phyloP scores from a whole-genome alignment of 2,329 filamentous ascomycete species.

The Cytospora piceicola region DNA sequence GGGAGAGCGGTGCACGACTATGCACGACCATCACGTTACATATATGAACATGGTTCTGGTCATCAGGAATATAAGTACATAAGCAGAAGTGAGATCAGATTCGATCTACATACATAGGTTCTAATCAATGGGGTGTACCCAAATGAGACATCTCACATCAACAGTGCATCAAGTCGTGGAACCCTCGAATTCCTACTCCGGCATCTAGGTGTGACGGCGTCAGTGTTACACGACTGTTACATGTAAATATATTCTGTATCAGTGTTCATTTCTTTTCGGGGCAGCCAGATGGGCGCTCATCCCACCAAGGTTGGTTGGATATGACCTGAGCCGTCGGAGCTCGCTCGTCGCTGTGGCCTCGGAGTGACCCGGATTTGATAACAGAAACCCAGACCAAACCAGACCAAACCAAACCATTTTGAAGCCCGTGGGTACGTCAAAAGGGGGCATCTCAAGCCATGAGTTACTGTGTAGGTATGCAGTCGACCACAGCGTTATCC shows the following conservation, averaged over 20 bases:
- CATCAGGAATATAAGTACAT: background rate
- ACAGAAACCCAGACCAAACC: no score
- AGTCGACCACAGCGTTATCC: background rate
- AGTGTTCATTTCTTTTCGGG: background rate
- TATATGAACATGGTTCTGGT: background rate
- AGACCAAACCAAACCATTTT: no score
- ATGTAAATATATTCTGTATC: background rate
- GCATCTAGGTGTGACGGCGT: background rate
- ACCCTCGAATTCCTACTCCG: background rate
- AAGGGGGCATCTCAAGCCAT: background rate
- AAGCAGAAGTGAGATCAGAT: background rate
- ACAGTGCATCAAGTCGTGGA: background rate
- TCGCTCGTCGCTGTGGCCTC: background rate
- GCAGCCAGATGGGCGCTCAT: background rate
- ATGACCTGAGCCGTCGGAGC: background rate
- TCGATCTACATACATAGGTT: background rate
- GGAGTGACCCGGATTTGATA: background rate
- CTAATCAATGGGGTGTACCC: background rate
- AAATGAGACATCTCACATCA: background rate
- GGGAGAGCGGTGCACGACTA: background rate
- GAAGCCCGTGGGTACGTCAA: background rate
- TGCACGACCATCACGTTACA: background rate
- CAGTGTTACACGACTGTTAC: background rate
- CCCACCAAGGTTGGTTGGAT: background rate
- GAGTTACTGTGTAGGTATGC: no score